phyloP scores from a whole-genome alignment of 1,139 yeast species.

The Hansenula anomala region DNA sequence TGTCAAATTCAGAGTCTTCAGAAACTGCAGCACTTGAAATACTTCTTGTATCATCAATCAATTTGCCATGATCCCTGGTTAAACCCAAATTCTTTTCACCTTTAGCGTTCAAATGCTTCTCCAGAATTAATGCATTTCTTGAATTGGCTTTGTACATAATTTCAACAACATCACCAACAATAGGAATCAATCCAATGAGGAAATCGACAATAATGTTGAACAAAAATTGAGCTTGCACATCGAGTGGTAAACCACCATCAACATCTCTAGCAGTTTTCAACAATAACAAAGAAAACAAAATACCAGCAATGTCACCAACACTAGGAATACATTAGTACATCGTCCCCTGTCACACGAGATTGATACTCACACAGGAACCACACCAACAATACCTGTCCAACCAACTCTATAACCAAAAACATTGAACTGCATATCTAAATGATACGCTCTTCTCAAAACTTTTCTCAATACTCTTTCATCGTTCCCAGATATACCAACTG shows the following conservation, averaged over 20 bases:
- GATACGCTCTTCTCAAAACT: conserved; percentile 58
- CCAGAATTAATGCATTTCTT: conserved; percentile 62
- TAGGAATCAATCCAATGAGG: conserved; percentile 63
- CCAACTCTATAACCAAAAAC: conserved; percentile 66
- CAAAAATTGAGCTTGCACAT: conserved; percentile 47
- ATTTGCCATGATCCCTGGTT: background rate
- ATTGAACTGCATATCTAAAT: conserved; percentile 58
- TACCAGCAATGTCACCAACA: conserved; percentile 52
- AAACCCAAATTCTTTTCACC: conserved; percentile 16
- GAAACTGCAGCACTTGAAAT: background rate
- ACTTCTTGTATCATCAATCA: background rate
- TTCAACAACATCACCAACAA: conserved; percentile 66
- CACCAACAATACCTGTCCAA: conserved; percentile 67
- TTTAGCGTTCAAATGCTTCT: conserved; percentile 47
- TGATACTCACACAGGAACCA: conserved; percentile 45
- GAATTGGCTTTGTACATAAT: conserved; percentile 73
- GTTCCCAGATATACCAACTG: conserved; percentile 47
- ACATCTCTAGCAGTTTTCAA: conserved; percentile 47
- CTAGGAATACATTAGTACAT: too few species aligned
- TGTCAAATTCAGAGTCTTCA: background rate
- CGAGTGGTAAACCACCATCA: conserved; percentile 61
- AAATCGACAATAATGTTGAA: conserved; percentile 62
- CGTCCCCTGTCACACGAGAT: background rate
- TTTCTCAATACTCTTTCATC: conserved; percentile 50
- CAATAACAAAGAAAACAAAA: conserved; percentile 44